phyloP scores from a whole-genome alignment of 2,329 filamentous ascomycete genomes.

The Colletotrichum paranaense region DNA sequence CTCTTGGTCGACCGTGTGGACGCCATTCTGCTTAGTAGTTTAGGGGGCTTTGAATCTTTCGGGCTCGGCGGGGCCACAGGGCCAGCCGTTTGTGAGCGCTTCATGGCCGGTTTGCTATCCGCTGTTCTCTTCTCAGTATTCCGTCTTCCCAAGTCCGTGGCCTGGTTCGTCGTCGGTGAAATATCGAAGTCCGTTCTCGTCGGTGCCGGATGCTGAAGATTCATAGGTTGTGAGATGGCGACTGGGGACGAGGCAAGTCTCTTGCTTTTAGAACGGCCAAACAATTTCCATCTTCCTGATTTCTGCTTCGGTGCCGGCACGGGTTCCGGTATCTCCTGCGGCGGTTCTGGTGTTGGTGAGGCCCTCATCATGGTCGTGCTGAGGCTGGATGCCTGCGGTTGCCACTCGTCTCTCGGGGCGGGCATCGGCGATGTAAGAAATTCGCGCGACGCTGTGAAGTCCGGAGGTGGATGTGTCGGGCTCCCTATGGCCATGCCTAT shows the following conservation, averaged over 20 bases:
- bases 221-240: conserved; percentile 30
- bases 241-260: conserved; percentile 36
- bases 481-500: conserved; percentile 84
- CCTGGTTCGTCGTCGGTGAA: conserved; percentile 4
- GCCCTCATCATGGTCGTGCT: conserved; percentile 25
- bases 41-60: conserved; percentile 36
- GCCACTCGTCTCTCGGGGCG: conserved; percentile 39
- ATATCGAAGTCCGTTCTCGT: conserved; percentile 12
- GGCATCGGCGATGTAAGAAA: background rate
- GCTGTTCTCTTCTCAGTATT: conserved; percentile 48
- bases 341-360: conserved; percentile 31
- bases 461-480: conserved; percentile 60
- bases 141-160: conserved; percentile 45
- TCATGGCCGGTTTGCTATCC: conserved; percentile 57
- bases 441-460: conserved; percentile 32
- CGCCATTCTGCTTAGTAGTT: conserved; percentile 33
- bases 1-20: conserved; percentile 35
- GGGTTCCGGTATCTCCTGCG: conserved; percentile 14
- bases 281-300: conserved; percentile 69
- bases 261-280: conserved; percentile 57
- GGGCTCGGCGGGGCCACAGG: conserved; percentile 20
- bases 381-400: conserved; percentile 40
- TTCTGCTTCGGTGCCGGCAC: conserved; percentile 54
- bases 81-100: conserved; percentile 56
- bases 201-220: conserved; percentile 19